Evolutionary conservation across 2,329 filamentous ascomycete species (phyloP).

Genomic region (Stemphylium beticola): DNA sequence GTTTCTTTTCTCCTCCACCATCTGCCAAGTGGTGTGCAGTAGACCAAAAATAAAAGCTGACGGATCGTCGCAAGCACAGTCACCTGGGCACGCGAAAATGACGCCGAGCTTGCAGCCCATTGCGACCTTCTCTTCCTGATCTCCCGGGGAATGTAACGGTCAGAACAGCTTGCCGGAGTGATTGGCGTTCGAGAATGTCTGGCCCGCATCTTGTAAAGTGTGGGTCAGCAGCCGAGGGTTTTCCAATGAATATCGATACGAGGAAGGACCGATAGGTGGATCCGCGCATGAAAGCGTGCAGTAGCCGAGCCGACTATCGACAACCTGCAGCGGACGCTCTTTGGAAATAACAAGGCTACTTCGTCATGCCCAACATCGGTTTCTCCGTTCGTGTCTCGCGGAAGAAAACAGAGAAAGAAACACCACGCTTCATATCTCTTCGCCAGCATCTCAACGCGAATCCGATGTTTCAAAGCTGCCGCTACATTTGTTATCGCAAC

Average conservation of each 20-base stretch:
- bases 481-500: too few relatives aligned
- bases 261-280: constrained; percentile 4
- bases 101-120: neutral
- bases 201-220: neutral
- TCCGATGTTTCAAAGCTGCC: too few relatives aligned
- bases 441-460: too few relatives aligned
- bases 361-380: too few relatives aligned
- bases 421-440: too few relatives aligned
- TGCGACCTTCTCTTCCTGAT: neutral
- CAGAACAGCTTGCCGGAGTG: neutral
- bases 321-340: too few relatives aligned
- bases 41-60: constrained; percentile 7
- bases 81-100: neutral
- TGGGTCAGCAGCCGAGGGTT: neutral
- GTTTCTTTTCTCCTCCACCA: neutral
- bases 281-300: too few relatives aligned
- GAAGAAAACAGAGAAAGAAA: too few relatives aligned
- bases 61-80: constrained; percentile 1
- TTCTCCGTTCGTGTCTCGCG: too few relatives aligned
- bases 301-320: too few relatives aligned
- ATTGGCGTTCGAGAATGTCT: neutral
- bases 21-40: constrained; percentile 4
- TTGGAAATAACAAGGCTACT: too few relatives aligned
- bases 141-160: neutral
- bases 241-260: constrained; percentile 5